phyloP scores from a whole-genome alignment of 805 yeast species.

The Yarrowia divulgata region DNA sequence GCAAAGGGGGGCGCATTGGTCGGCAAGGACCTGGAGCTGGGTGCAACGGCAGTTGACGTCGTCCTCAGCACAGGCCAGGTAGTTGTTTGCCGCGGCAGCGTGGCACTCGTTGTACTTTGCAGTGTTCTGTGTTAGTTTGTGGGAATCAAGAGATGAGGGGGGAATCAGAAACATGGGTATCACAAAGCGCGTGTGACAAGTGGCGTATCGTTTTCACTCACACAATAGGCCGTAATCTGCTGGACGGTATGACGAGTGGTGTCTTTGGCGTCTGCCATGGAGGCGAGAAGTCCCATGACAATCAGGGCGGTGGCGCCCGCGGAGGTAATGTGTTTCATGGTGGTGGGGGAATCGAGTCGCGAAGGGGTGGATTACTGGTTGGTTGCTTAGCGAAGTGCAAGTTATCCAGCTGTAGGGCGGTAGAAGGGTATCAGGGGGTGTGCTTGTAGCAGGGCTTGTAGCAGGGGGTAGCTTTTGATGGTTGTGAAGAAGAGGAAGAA shows the following conservation, averaged over 20 bases:
- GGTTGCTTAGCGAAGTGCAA: not conserved
- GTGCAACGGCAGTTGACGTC: slow-evolving; percentile 36
- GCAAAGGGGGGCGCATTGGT: slow-evolving; percentile 28
- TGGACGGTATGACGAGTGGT: slow-evolving; percentile 26
- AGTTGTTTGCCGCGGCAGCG: slow-evolving; percentile 27
- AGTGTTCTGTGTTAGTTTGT: slow-evolving; percentile 35
- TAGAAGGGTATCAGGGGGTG: not conserved
- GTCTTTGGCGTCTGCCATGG: slow-evolving; percentile 11
- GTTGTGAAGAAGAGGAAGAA: slow-evolving; percentile 13
- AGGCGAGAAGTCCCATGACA: slow-evolving; percentile 23
- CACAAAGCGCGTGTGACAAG: not conserved
- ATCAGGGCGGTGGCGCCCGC: slow-evolving; percentile 24
- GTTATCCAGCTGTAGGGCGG: slow-evolving; percentile 7
- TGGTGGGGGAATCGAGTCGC: slow-evolving; percentile 14
- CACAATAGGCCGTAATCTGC: slow-evolving; percentile 31
- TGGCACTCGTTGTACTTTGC: slow-evolving; percentile 38
- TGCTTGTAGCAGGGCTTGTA: slow-evolving; percentile 1
- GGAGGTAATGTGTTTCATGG: slow-evolving; percentile 36
- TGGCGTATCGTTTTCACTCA: slow-evolving; percentile 4
- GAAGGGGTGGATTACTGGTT: not conserved
- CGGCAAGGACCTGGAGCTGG: slow-evolving; percentile 16
- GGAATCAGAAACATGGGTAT: not conserved
- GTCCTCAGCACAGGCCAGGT: slow-evolving; percentile 24
- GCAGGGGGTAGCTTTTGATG: not conserved
- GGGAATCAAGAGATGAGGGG: not conserved